Base-by-base conservation (phyloP, 139 green algal species). In the Chlorella sorokiniana region DNA sequence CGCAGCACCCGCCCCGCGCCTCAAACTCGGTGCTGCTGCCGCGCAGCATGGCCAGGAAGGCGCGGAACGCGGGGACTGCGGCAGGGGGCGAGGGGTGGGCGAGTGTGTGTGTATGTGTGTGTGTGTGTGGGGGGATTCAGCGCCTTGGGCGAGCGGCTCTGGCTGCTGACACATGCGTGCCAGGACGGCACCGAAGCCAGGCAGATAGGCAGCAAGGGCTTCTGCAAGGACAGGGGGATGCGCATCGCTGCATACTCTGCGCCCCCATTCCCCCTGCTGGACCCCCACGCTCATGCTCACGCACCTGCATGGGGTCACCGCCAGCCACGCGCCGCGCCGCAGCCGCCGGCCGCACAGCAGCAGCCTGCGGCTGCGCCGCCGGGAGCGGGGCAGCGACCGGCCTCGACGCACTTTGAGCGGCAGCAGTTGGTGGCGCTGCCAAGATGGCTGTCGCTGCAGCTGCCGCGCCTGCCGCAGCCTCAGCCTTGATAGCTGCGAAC, bases 1-100 rank as follows among this genome's bases (percentile, higher is more conserved):
- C 88, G 85, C 79, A 94, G 83, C 65, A 94, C 82, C 1, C 86
- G 81, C 1, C 90, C 18, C 82, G 33, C 1, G 84, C 85, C 54
- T 92, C 75, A 78, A 91, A 91, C 67, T 87, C 81, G 10, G 29
- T 68, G 75, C 71, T 82, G 83, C 84, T 83, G 75, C n/a, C 38
- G 9, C 84, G 79, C 9, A 91, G 78, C 75, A 87, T 75, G 8
- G 72, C 82, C 29, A 87, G 42, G 38, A 92, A 81, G 11, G 70
- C 52, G 52, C 31, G 29, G 44, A 91, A 79, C 0, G 73, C 52
- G 51, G 78, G 23, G 78, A 77, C 41, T 45, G 67, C 67, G 56
- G 22, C 14, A 11, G 56, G 56, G 56, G 18, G n/a, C 18, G 56
- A n/a, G 35, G 9, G n/a, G 64, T 11, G 64, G 64, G 25, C 25